Conservation (phyloP, 257 asterid species). For the Hygrophila difformis region DNA sequence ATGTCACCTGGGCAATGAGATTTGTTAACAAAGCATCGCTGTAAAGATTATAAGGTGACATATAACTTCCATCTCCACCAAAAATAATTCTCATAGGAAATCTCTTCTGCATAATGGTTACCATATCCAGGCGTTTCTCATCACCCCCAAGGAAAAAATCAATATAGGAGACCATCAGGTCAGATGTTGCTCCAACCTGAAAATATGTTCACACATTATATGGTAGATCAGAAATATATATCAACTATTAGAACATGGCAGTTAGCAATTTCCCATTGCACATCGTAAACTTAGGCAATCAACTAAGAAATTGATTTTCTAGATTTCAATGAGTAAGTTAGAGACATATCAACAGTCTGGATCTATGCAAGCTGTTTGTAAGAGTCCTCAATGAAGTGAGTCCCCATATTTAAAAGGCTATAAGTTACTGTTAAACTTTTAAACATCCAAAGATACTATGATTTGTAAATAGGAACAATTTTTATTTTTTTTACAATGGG, state of each 20-base stretch:
- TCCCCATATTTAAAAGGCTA: no score
- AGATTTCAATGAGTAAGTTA: neutral
- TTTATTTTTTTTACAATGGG: no score
- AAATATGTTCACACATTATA: conserved; percentile 9
- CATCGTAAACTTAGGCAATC: conserved; percentile 1
- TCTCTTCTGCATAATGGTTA: conserved; percentile 77
- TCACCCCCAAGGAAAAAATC: conserved; percentile 98
- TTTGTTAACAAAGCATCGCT: conserved; percentile 77
- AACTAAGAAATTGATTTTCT: neutral
- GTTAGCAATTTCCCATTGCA: neutral
- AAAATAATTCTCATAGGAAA: conserved; percentile 88
- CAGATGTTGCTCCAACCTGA: conserved; percentile 98
- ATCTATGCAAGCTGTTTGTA: no score
- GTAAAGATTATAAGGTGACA: conserved; percentile 80
- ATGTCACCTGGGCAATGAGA: conserved; percentile 87
- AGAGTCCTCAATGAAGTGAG: no score
- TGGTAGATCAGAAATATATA: conserved; percentile 11
- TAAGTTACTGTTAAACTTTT: no score
- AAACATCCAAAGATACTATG: no score
- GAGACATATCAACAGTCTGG: neutral
- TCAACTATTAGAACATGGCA: conserved; percentile 1
- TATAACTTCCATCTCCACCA: conserved; percentile 94
- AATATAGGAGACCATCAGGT: conserved; percentile 84
- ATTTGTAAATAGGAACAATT: no score
- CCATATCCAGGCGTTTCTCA: conserved; percentile 86